Evolutionary conservation across 2,329 filamentous ascomycete genomes (phyloP).

Genomic region (Microsporum audouinii): DNA sequence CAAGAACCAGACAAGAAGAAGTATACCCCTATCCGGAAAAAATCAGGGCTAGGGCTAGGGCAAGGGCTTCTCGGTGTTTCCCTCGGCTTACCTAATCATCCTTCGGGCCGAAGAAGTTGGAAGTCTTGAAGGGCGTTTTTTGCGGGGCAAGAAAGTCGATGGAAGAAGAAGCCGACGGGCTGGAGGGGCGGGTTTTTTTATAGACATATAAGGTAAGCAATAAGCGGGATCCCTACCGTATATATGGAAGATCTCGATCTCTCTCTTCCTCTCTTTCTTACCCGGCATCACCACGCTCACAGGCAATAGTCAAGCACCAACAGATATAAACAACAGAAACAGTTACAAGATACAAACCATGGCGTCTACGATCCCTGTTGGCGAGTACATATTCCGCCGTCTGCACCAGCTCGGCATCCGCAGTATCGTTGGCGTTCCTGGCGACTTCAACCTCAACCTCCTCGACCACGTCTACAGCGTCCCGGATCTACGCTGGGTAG

Average conservation of each 20-base stretch:
- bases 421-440: constrained; percentile 13
- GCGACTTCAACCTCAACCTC: constrained; percentile 14
- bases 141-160: neutral
- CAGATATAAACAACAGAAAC: neutral
- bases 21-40: neutral
- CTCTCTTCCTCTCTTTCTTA: neutral
- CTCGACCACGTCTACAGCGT: constrained; percentile 16
- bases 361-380: constrained; percentile 8
- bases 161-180: neutral
- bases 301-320: neutral
- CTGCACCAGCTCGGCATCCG: constrained; percentile 13
- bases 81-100: neutral
- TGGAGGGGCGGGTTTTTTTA: neutral
- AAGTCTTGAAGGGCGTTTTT: neutral
- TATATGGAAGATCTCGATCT: neutral
- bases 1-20: neutral
- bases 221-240: neutral
- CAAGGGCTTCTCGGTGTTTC: neutral
- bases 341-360: neutral
- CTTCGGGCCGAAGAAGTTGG: neutral
- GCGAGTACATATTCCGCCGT: constrained; percentile 15
- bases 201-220: too few relatives aligned
- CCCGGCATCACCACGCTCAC: neutral
- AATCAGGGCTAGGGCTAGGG: neutral
- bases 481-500: constrained; percentile 34